These are phyloP conservation scores for Ogataea parapolymorpha DNA, from an alignment of 805 yeast genomes.

Conservation along the genomic window DNA sequence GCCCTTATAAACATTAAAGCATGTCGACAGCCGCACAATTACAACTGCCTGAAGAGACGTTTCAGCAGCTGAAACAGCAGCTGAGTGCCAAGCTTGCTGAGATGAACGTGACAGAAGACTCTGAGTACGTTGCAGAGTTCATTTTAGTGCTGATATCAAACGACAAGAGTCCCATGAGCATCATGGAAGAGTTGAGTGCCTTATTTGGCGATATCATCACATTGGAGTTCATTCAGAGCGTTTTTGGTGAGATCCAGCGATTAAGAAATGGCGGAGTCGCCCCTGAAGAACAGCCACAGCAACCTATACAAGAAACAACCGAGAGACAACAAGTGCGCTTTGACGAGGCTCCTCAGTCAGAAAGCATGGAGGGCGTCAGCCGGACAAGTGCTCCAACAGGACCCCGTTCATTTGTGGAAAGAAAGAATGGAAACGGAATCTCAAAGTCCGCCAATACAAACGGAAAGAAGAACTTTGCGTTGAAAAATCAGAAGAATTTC, in stretches of 20 bases:
- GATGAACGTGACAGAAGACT: constrained; percentile 47
- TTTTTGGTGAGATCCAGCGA: constrained; percentile 53
- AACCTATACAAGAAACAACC: constrained; percentile 19
- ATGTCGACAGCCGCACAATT: constrained; percentile 8
- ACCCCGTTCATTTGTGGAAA: constrained; percentile 22
- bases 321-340: constrained; percentile 31
- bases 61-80: constrained; percentile 40
- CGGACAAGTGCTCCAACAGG: constrained; percentile 18
- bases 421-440: constrained; percentile 18
- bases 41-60: constrained; percentile 33
- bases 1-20: constrained; percentile 12
- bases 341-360: constrained; percentile 20
- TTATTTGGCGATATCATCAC: constrained; percentile 63
- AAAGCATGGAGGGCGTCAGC: constrained; percentile 20
- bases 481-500: constrained; percentile 40
- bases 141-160: constrained; percentile 68
- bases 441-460: constrained; percentile 12
- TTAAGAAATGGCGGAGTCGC: constrained; percentile 23
- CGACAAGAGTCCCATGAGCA: constrained; percentile 58
- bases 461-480: constrained; percentile 30
- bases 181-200: constrained; percentile 56
- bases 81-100: constrained; percentile 40
- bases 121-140: constrained; percentile 67
- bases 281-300: constrained; percentile 12
- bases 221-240: constrained; percentile 50